Evolutionary conservation across 2,329 filamentous ascomycete species (phyloP), one percentile per base, ranked within the genome.

Genomic region (Paecilomyces formosus): DNA sequence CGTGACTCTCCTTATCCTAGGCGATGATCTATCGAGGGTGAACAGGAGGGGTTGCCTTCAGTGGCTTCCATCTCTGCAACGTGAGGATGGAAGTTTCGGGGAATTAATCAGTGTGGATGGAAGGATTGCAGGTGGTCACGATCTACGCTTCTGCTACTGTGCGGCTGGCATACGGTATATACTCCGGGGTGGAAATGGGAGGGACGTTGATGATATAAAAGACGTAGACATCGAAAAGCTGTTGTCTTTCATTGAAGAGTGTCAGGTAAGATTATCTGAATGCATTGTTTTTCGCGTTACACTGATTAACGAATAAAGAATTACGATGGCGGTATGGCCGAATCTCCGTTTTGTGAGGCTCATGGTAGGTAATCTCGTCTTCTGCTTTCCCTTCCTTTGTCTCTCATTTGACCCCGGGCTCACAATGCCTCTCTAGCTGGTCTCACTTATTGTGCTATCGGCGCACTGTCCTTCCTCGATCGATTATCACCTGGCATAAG

Each of bases 81-180:
- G 92, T 26, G 74, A 78, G 0, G 90, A 97, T 70, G 94, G 94
- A 1, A 95, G 92, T 66, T 97, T 99, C 72, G 94, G 92, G 0
- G 92, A 99, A 74, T 83, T 90, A 0, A 70, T 93, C 2, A 82
- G 81, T 3, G 83, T 84, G 4, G 79, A 70, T 64, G 82, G 79
- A 12, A 75, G 75, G 39, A 79, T 93, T n/a, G 84, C 86, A 35
- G 93, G 93, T 0, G 91, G 91, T 0, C 83, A 84, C 57, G 94
- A 99, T 74, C 88, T 92, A 76, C 82, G 94, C 58, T 93, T 93
- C 70, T 94, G 91, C 66, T 96, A 94, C 72, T 86, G 92, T 68
- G 92, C 90, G 3, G 84, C 89, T 18, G 86, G 86, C 8, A 86
- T 96, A 31, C 81, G 94, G 45, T 96, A 90, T 84, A 88, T 96